Evolutionary conservation across 495 filamentous ascomycete genomes (phyloP).

Genomic region (Penicillium angulare): DNA sequence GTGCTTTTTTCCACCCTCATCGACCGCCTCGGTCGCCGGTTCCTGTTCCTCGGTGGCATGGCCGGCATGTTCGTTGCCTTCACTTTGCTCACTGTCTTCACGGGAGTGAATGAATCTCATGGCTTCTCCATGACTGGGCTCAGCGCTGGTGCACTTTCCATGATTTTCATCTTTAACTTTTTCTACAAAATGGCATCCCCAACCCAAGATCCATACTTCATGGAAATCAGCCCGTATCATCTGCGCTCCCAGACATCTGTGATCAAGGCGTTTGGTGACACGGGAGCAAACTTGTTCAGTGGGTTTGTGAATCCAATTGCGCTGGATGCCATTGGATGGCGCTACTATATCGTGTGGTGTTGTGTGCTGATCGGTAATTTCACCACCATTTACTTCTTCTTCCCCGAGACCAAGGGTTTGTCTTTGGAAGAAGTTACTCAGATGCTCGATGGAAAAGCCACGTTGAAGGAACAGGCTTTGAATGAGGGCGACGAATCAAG

Average conservation of each 20-base stretch:
- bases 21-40: neutral
- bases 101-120: neutral
- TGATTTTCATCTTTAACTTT: neutral
- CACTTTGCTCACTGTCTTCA: neutral
- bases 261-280: neutral
- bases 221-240: neutral
- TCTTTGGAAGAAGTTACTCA: slow-evolving; percentile 2
- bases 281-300: neutral
- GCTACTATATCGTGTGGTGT: neutral
- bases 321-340: neutral
- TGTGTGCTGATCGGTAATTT: neutral
- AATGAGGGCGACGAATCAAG: too few relatives aligned
- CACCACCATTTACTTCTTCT: neutral
- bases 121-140: neutral
- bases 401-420: neutral
- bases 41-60: neutral
- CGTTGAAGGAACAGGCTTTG: too few relatives aligned
- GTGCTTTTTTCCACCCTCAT: neutral
- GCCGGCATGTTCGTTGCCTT: neutral
- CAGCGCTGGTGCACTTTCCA: neutral
- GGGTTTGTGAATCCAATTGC: neutral
- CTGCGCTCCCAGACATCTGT: neutral
- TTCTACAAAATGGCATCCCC: neutral
- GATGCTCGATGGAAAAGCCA: too few relatives aligned
- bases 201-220: neutral